These are phyloP conservation scores for Picea sitchensis DNA, from an alignment of 75 land plant species.

Conservation along the genomic window DNA sequence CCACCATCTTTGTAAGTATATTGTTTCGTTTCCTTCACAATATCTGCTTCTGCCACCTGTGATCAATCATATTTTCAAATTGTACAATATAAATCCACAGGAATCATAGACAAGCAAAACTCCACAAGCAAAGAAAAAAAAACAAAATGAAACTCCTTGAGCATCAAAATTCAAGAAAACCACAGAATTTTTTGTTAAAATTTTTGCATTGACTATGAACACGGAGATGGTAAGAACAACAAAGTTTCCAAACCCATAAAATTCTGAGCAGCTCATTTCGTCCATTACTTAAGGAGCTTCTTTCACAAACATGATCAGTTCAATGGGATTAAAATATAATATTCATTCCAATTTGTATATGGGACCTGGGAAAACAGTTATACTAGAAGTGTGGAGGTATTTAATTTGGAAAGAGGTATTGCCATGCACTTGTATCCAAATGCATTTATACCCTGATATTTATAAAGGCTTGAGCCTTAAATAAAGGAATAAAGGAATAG, in stretches of 20 bases:
- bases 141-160: background rate
- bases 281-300: background rate
- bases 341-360: too few relatives aligned
- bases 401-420: too few relatives aligned
- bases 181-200: background rate
- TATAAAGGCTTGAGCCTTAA: too few relatives aligned
- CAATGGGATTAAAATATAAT: too few relatives aligned
- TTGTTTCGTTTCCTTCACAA: constrained; percentile 84
- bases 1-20: constrained; percentile 92
- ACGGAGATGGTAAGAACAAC: background rate
- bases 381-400: too few relatives aligned
- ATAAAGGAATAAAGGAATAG: too few relatives aligned
- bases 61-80: background rate
- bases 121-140: background rate
- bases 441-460: too few relatives aligned
- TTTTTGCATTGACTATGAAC: constrained; percentile 1
- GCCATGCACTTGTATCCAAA: too few relatives aligned
- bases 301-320: too few relatives aligned
- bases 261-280: background rate
- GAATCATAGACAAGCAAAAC: background rate
- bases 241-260: background rate
- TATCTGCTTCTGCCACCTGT: constrained; percentile 72
- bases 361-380: too few relatives aligned
- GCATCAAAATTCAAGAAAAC: background rate
- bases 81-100: background rate